Conservation (phyloP, 192 early-diverging fungal genomes). For the Funneliformis mosseae region DNA sequence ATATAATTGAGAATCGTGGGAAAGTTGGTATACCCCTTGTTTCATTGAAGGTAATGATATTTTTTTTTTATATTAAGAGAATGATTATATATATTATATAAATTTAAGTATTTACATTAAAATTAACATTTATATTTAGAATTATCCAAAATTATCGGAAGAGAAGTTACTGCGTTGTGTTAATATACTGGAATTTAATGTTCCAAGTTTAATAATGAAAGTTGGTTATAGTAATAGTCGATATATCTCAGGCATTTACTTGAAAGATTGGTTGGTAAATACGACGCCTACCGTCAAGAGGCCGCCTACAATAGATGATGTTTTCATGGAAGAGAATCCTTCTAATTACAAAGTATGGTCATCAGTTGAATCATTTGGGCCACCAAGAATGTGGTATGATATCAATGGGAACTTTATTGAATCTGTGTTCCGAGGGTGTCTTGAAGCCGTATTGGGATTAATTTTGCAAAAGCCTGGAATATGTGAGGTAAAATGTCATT, state of each 20-base stretch:
- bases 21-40: neutral
- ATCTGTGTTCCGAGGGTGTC: conserved; percentile 36
- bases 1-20: neutral
- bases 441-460: conserved; percentile 35
- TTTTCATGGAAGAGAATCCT: neutral
- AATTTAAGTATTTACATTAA: neutral
- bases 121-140: neutral
- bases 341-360: neutral
- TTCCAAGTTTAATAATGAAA: conserved; percentile 26
- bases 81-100: neutral
- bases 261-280: conserved; percentile 9
- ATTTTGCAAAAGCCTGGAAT: conserved; percentile 38
- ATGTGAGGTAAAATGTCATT: conserved; percentile 27
- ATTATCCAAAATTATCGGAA: neutral
- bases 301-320: neutral
- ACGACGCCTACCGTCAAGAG: neutral
- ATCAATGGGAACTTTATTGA: conserved; percentile 39
- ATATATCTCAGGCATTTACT: conserved; percentile 29
- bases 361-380: conserved; percentile 7
- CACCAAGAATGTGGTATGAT: conserved; percentile 38
- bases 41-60: conserved; percentile 27
- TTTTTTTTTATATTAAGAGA: neutral
- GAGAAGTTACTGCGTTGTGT: conserved; percentile 13
- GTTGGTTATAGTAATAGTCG: conserved; percentile 25
- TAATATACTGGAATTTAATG: conserved; percentile 16